A percentile compares a stretch with the other conserved stretches of the same genome.
These are phyloP conservation scores for Wallacemonas sp. DNA, from an alignment of 208 protist species.

Conservation along the genomic window DNA sequence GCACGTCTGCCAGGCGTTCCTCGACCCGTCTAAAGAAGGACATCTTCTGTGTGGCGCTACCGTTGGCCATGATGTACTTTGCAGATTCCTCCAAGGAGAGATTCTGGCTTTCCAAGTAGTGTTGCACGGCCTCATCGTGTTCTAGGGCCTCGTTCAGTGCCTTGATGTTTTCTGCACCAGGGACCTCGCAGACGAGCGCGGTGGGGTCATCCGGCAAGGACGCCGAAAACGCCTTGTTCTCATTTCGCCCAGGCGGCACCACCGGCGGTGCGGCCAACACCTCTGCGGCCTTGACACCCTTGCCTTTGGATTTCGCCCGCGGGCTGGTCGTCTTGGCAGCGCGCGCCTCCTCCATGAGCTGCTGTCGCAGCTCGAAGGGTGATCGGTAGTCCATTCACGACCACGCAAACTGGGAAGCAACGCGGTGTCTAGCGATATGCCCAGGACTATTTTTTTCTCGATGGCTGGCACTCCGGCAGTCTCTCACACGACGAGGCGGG, in stretches of 20 bases:
- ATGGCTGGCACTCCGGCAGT: too few relatives aligned
- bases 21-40: constrained; percentile 76
- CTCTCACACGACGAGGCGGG: too few relatives aligned
- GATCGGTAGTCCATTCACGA: constrained; percentile 84
- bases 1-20: constrained; percentile 56
- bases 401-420: constrained; percentile 1
- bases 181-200: constrained; percentile 81
- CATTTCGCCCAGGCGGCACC: constrained; percentile 5
- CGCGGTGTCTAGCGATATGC: too few relatives aligned
- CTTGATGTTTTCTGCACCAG: constrained; percentile 85
- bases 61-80: constrained; percentile 90
- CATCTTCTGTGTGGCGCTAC: constrained; percentile 85
- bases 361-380: constrained; percentile 80
- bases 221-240: constrained; percentile 20
- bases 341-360: constrained; percentile 64
- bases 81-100: constrained; percentile 81
- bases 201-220: constrained; percentile 77
- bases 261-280: constrained; percentile 4
- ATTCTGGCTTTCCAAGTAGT: constrained; percentile 84
- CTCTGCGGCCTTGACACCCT: background rate
- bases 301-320: background rate
- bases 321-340: constrained; percentile 16
- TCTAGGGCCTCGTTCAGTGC: constrained; percentile 81
- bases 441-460: background rate
- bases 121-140: constrained; percentile 88